Percentiles rank a stretch among this genome's conserved stretches.
Conservation (phyloP, 148 eudicot genomes). For the Cornus suecica region DNA sequence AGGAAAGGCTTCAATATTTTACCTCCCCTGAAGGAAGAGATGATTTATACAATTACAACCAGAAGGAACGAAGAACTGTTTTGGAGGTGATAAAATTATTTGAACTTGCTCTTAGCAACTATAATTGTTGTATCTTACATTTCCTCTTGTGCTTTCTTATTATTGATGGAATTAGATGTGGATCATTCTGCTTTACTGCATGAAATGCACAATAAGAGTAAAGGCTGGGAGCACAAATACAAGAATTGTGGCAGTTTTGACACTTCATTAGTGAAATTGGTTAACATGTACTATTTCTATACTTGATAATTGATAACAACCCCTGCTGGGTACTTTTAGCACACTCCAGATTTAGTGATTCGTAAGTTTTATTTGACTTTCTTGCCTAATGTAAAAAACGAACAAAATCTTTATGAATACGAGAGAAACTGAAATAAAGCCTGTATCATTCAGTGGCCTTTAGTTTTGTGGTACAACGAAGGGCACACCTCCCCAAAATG, state of each 20-base stretch:
- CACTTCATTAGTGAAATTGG: no score
- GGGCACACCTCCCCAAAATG: not conserved
- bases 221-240: no score
- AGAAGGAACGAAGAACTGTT: conserved; percentile 87
- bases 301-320: no score
- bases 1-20: conserved; percentile 87
- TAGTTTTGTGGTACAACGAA: not conserved
- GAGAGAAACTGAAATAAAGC: no score
- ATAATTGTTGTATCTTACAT: not conserved
- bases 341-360: no score
- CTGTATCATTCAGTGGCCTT: not conserved
- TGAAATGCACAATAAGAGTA: not conserved
- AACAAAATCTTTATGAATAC: no score
- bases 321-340: no score
- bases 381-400: no score
- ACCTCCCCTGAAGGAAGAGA: conserved; percentile 95
- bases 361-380: no score
- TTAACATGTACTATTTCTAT: no score
- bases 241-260: no score
- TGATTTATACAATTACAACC: conserved; percentile 87
- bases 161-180: not conserved
- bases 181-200: not conserved
- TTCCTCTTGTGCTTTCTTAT: not conserved
- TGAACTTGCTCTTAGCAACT: conserved; percentile 7
- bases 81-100: conserved; percentile 52